Evolutionary conservation across 225 moss, liverwort and hornwort genomes (phyloP).

Genomic region (Bryum argenteum): DNA sequence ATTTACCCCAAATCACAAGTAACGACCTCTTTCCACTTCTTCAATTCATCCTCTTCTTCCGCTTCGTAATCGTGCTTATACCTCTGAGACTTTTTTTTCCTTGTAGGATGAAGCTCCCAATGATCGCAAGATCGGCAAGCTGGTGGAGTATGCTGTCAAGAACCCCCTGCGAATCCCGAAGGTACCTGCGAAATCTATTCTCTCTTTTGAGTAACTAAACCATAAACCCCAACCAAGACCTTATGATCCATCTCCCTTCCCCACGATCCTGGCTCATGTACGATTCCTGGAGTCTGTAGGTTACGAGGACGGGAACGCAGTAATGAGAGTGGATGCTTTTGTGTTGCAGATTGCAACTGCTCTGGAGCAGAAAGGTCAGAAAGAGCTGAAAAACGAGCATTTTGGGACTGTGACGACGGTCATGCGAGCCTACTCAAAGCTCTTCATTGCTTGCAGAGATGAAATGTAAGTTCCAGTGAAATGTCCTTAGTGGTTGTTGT

Average conservation of each 20-base stretch:
- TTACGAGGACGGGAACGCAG: not conserved
- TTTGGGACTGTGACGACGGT: conserved; percentile 71
- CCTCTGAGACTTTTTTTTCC: not conserved
- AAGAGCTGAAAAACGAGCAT: conserved; percentile 78
- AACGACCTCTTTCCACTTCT: not conserved
- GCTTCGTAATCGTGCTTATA: conserved; percentile 9
- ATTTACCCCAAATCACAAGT: conserved; percentile 86
- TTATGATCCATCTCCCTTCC: not conserved
- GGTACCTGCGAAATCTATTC: conserved; percentile 37
- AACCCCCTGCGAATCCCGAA: conserved; percentile 94
- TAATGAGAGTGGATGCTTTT: not conserved
- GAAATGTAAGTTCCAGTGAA: conserved; percentile 73
- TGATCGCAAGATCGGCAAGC: conserved; percentile 92
- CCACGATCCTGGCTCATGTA: not conserved
- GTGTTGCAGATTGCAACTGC: conserved; percentile 73
- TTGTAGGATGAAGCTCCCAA: conserved; percentile 84
- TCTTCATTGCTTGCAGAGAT: conserved; percentile 79
- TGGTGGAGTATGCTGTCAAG: conserved; percentile 88
- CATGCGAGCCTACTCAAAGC: conserved; percentile 83
- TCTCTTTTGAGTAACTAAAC: no score
- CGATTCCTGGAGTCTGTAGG: not conserved
- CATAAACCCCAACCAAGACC: no score
- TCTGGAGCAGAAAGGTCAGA: conserved; percentile 87
- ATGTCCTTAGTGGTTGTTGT: not conserved
- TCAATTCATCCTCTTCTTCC: not conserved